These are phyloP conservation scores for Hymenoscyphus linearis DNA, from an alignment of 2,329 filamentous ascomycete genomes.

Conservation along the genomic window DNA sequence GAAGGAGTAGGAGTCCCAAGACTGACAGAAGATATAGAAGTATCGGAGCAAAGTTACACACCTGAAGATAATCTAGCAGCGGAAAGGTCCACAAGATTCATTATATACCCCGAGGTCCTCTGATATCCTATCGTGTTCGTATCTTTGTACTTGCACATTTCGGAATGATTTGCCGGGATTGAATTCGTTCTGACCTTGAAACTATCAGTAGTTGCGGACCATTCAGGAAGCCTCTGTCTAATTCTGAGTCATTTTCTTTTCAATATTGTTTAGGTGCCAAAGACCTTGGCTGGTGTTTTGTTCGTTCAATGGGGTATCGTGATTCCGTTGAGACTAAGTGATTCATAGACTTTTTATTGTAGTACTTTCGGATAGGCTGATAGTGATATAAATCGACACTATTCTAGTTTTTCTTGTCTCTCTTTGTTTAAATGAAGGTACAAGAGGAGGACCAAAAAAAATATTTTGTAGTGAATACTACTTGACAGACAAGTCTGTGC, in stretches of 20 bases:
- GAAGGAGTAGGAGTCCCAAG: not conserved
- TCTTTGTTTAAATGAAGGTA: too few species aligned
- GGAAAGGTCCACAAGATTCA: not conserved
- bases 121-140: not conserved
- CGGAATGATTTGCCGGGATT: not conserved
- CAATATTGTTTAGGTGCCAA: too few species aligned
- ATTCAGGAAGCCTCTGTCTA: constrained; percentile 2
- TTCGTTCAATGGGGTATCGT: too few species aligned
- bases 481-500: too few species aligned
- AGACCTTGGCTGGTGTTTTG: too few species aligned
- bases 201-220: constrained; percentile 1
- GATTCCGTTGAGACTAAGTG: too few species aligned
- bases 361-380: too few species aligned
- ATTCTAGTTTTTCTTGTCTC: too few species aligned
- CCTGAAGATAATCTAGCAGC: not conserved
- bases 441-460: too few species aligned
- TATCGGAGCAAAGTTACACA: not conserved
- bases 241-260: not conserved
- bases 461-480: too few species aligned
- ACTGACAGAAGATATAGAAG: not conserved
- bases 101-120: not conserved
- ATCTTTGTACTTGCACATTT: constrained; percentile 4
- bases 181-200: not conserved
- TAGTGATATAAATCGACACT: too few species aligned
- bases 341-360: too few species aligned